These are phyloP conservation scores for Hypoxylon sp. DNA, from an alignment of 2,329 filamentous ascomycete species.

Conservation along the genomic window DNA sequence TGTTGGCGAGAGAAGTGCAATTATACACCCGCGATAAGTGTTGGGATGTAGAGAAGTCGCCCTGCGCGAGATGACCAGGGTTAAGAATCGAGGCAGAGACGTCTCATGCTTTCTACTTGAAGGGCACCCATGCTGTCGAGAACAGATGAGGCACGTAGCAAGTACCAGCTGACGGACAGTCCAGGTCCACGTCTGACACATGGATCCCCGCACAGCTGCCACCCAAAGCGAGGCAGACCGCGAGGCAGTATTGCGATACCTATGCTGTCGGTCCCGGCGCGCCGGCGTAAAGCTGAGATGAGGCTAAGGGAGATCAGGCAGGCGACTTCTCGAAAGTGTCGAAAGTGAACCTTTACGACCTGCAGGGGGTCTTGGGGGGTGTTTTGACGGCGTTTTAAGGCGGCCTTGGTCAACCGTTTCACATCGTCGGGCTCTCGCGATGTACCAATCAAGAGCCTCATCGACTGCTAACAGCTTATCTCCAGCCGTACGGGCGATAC, in stretches of 20 bases:
- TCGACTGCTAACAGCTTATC: neutral
- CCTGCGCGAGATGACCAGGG: neutral
- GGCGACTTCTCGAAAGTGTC: neutral
- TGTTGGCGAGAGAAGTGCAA: too few species aligned
- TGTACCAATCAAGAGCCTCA: conserved; percentile 8
- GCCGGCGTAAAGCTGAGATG: neutral
- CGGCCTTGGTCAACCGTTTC: neutral
- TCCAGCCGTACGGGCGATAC: too few species aligned
- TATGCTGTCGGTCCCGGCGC: neutral
- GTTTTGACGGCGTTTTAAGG: conserved; percentile 35
- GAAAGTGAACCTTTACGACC: conserved; percentile 8
- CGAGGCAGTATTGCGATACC: neutral
- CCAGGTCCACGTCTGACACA: too few species aligned
- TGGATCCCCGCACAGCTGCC: neutral
- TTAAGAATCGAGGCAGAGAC: neutral
- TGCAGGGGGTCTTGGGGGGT: conserved; percentile 27
- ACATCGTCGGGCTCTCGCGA: neutral
- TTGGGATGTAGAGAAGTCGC: too few species aligned
- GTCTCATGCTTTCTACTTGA: neutral
- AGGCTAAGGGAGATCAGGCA: neutral
- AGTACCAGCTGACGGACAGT: conserved; percentile 1
- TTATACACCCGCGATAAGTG: too few species aligned
- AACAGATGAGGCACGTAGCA: neutral
- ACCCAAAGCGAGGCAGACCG: neutral
- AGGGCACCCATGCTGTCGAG: neutral